Percentiles rank a stretch among this genome's conserved stretches.
phyloP scores from a whole-genome alignment of 2,329 filamentous ascomycete species.

The Elsinoe fawcettii region DNA sequence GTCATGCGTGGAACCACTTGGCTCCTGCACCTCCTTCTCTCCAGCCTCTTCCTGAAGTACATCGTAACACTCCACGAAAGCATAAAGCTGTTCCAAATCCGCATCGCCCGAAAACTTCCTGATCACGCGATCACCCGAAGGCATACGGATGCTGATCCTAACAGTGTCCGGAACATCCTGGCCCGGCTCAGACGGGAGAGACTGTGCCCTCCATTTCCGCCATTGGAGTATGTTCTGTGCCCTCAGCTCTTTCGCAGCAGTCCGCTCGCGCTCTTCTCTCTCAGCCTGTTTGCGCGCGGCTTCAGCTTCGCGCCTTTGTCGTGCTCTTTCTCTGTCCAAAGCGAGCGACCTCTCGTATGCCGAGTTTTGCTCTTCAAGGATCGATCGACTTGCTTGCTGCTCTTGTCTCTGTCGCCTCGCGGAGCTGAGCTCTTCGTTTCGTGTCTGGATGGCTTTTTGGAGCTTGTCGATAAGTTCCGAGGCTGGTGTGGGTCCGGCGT shows the following conservation, averaged over 20 bases:
- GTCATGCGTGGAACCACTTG: slow-evolving; percentile 65
- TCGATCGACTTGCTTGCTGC: slow-evolving; percentile 68
- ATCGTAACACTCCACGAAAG: slow-evolving; percentile 88
- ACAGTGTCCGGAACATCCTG: slow-evolving; percentile 60
- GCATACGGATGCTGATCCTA: slow-evolving; percentile 56
- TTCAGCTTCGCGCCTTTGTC: slow-evolving; percentile 68
- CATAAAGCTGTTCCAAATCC: slow-evolving; percentile 81
- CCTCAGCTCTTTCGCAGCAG: slow-evolving; percentile 52
- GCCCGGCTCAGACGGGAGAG: slow-evolving; percentile 60
- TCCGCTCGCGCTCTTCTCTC: slow-evolving; percentile 57
- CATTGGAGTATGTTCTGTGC: slow-evolving; percentile 58
- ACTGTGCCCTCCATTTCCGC: slow-evolving; percentile 68
- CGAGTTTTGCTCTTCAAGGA: slow-evolving; percentile 83
- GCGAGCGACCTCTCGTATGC: slow-evolving; percentile 91
- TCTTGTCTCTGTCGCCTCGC: slow-evolving; percentile 70
- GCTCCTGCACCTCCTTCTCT: slow-evolving; percentile 41
- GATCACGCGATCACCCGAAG: slow-evolving; percentile 65
- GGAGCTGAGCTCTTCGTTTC: slow-evolving; percentile 65
- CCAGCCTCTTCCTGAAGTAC: slow-evolving; percentile 43
- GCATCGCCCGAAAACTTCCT: slow-evolving; percentile 64
- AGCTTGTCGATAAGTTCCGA: slow-evolving; percentile 69
- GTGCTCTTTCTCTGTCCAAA: slow-evolving; percentile 74
- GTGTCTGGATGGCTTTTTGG: slow-evolving; percentile 62
- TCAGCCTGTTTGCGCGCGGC: slow-evolving; percentile 54
- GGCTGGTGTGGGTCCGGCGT: slow-evolving; percentile 63